Conservation (phyloP, 148 eudicot species). For the Tetragonia tetragonoides region DNA sequence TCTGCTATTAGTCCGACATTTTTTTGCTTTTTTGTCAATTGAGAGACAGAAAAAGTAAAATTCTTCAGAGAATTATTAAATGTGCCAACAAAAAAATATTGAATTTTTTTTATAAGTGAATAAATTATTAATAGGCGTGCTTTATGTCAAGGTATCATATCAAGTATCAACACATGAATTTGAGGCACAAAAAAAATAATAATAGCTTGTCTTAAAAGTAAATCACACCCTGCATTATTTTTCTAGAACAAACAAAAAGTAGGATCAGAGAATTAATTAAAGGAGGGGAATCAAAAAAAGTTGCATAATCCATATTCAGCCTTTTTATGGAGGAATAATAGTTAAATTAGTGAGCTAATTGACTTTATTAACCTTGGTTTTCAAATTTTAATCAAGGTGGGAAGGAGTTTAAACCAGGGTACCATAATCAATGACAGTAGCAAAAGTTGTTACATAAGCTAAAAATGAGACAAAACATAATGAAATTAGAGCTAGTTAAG, state of each 20-base stretch:
- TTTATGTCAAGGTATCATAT: neutral
- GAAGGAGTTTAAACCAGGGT: constrained; percentile 20
- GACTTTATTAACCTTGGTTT: constrained; percentile 29
- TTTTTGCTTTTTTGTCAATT: constrained; percentile 20
- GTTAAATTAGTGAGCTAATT: neutral
- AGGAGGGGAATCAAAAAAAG: constrained; percentile 15
- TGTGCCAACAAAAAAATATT: neutral
- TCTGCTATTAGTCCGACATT: constrained; percentile 11
- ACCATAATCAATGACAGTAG: neutral
- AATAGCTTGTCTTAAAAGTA: constrained; percentile 17
- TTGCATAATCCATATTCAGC: constrained; percentile 38
- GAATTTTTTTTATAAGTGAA: neutral
- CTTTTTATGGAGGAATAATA: constrained; percentile 29
- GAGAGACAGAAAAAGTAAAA: constrained; percentile 19
- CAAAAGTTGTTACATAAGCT: neutral
- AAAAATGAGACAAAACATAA: too few species aligned
- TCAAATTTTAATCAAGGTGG: constrained; percentile 30
- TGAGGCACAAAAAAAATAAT: constrained; percentile 4
- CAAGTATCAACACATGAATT: constrained; percentile 9
- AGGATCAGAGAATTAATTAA: constrained; percentile 8
- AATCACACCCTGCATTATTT: constrained; percentile 13
- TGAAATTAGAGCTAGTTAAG: too few species aligned
- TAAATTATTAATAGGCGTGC: constrained; percentile 24
- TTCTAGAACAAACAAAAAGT: constrained; percentile 20
- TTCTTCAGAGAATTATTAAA: neutral